Percentiles rank a stretch among this genome's conserved stretches.
phyloP scores from a whole-genome alignment of 192 early-diverging fungal genomes.

The Coemansia sp. region DNA sequence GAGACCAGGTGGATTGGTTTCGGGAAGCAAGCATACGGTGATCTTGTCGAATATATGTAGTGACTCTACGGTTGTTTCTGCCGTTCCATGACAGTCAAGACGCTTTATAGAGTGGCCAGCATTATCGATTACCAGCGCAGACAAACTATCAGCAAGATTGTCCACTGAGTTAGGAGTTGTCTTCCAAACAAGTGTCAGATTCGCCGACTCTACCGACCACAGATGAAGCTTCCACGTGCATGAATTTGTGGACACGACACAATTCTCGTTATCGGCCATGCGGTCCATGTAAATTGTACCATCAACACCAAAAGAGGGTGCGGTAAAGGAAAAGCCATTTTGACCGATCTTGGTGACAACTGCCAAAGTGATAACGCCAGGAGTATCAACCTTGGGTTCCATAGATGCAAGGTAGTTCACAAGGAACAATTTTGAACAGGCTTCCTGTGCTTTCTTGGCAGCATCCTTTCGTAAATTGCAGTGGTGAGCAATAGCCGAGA shows the following conservation, averaged over 20 bases:
- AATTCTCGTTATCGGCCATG: conserved; percentile 27
- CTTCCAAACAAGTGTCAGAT: conserved; percentile 28
- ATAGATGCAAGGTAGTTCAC: conserved; percentile 66
- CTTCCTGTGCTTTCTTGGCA: conserved; percentile 82
- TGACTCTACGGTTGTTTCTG: conserved; percentile 40
- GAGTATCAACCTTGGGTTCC: conserved; percentile 62
- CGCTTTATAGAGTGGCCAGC: conserved; percentile 26
- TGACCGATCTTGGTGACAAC: conserved; percentile 77
- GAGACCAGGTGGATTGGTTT: conserved; percentile 8
- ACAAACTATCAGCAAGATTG: conserved; percentile 32
- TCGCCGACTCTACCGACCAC: conserved; percentile 30
- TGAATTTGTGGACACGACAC: conserved; percentile 22
- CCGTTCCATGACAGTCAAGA: conserved; percentile 11
- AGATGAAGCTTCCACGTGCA: conserved; percentile 25
- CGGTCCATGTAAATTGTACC: conserved; percentile 71
- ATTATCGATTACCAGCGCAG: conserved; percentile 18
- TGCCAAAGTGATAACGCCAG: conserved; percentile 26
- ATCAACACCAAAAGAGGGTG: conserved; percentile 86
- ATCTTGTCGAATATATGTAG: conserved; percentile 82
- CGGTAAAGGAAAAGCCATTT: conserved; percentile 81
- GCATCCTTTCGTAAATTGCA: conserved; percentile 81
- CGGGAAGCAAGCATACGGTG: conserved; percentile 55
- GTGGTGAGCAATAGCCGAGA: conserved; percentile 65
- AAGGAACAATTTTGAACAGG: conserved; percentile 87
- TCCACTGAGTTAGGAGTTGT: conserved; percentile 4